Evolutionary conservation across 129 eudicot species (phyloP).

Genomic region (Gnaphalium uliginosum): DNA sequence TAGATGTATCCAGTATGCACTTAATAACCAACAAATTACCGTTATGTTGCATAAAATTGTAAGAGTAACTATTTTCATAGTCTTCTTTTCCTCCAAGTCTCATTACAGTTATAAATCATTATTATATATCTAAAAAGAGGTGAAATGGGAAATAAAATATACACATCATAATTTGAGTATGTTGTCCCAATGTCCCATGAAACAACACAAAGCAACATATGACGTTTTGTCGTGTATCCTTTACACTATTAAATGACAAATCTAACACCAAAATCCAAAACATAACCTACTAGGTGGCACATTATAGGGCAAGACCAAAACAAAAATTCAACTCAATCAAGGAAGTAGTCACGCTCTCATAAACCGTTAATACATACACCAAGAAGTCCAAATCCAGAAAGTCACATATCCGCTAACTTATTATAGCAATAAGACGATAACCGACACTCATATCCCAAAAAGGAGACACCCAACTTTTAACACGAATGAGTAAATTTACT

Average conservation of each 20-base stretch:
- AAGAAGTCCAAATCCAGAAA: background rate
- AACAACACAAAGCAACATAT: slow-evolving; percentile 13
- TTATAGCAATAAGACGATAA: background rate
- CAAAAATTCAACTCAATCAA: slow-evolving; percentile 16
- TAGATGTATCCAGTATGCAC: background rate
- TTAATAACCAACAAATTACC: background rate
- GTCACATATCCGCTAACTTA: background rate
- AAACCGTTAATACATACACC: background rate
- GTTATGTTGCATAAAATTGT: background rate
- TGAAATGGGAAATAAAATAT: background rate
- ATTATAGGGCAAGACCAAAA: background rate
- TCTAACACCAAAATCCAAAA: background rate
- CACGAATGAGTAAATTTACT: slow-evolving; percentile 13
- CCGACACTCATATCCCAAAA: background rate
- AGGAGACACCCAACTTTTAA: background rate
- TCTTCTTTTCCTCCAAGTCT: background rate
- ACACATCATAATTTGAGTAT: background rate
- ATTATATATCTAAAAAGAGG: background rate
- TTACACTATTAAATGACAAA: background rate
- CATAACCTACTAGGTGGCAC: background rate
- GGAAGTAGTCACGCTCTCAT: background rate
- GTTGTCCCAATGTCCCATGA: background rate
- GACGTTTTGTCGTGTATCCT: background rate
- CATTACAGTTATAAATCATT: background rate
- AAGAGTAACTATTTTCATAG: background rate